phyloP scores from a whole-genome alignment of 306 rosid genomes.

The Castanea mollissima region DNA sequence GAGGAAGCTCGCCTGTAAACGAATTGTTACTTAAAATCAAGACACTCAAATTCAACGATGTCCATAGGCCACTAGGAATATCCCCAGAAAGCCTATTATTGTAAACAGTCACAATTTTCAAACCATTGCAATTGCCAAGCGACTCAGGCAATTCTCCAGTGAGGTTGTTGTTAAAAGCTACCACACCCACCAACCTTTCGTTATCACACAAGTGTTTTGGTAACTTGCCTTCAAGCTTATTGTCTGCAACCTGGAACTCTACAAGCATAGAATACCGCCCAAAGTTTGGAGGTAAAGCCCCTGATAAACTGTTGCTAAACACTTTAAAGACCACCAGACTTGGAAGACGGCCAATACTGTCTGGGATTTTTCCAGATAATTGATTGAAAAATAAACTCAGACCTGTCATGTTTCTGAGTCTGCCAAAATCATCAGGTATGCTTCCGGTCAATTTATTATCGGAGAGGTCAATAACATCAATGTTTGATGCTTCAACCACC shows the following conservation, averaged over 20 bases:
- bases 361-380: conserved; percentile 56
- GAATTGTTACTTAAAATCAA: conserved; percentile 41
- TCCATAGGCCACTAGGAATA: conserved; percentile 77
- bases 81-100: conserved; percentile 47
- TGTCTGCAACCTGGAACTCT: conserved; percentile 29
- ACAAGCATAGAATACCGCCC: conserved; percentile 45
- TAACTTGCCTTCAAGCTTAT: conserved; percentile 47
- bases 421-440: conserved; percentile 60
- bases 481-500: conserved; percentile 38
- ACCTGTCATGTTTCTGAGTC: conserved; percentile 31
- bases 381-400: conserved; percentile 42
- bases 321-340: conserved; percentile 30
- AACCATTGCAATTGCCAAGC: conserved; percentile 51
- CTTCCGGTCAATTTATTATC: conserved; percentile 39
- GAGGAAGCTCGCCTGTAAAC: conserved; percentile 59
- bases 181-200: conserved; percentile 34
- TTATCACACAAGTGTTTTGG: conserved; percentile 54
- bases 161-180: conserved; percentile 39
- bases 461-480: conserved; percentile 43
- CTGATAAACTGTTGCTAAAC: conserved; percentile 50
- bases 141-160: conserved; percentile 61
- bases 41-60: conserved; percentile 21
- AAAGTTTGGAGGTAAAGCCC: conserved; percentile 52
- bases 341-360: conserved; percentile 50
- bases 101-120: conserved; percentile 20